Evolutionary conservation across 2,329 filamentous ascomycete genomes (phyloP).

Genomic region (Penicillium sp.): DNA sequence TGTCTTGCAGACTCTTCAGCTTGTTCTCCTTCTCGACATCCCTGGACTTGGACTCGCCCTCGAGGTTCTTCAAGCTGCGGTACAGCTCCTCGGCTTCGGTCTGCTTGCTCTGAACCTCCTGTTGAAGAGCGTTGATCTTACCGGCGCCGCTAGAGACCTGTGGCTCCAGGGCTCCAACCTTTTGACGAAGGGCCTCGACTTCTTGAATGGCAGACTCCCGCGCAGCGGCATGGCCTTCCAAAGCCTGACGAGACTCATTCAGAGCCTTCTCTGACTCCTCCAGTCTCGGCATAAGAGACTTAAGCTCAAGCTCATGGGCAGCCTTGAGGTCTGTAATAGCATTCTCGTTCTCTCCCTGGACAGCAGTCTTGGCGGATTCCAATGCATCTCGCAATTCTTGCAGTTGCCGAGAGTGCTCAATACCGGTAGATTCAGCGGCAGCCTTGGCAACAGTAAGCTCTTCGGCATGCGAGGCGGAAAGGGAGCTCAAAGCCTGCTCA

Average conservation of each 20-base stretch:
- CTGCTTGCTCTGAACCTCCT: slow-evolving; percentile 37
- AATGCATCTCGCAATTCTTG: slow-evolving; percentile 36
- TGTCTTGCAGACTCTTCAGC: slow-evolving; percentile 35
- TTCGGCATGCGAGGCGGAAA: slow-evolving; percentile 32
- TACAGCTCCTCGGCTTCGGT: slow-evolving; percentile 39
- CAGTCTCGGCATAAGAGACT: slow-evolving; percentile 36
- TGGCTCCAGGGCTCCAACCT: slow-evolving; percentile 34
- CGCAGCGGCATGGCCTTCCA: slow-evolving; percentile 35
- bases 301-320: slow-evolving; percentile 33
- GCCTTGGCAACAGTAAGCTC: slow-evolving; percentile 36
- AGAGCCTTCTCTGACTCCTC: slow-evolving; percentile 35
- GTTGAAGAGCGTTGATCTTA: slow-evolving; percentile 37
- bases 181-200: slow-evolving; percentile 37
- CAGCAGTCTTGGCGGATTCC: slow-evolving; percentile 29
- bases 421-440: slow-evolving; percentile 30
- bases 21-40: slow-evolving; percentile 36
- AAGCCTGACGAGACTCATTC: slow-evolving; percentile 31
- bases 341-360: slow-evolving; percentile 31
- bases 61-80: slow-evolving; percentile 37
- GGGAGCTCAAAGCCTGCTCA: slow-evolving; percentile 25
- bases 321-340: slow-evolving; percentile 33
- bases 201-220: slow-evolving; percentile 36
- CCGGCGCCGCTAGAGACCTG: slow-evolving; percentile 31
- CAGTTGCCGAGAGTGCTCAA: slow-evolving; percentile 33
- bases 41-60: slow-evolving; percentile 39